phyloP scores from a whole-genome alignment of 345 rosid genomes.

The Cardamine resedifolia region DNA sequence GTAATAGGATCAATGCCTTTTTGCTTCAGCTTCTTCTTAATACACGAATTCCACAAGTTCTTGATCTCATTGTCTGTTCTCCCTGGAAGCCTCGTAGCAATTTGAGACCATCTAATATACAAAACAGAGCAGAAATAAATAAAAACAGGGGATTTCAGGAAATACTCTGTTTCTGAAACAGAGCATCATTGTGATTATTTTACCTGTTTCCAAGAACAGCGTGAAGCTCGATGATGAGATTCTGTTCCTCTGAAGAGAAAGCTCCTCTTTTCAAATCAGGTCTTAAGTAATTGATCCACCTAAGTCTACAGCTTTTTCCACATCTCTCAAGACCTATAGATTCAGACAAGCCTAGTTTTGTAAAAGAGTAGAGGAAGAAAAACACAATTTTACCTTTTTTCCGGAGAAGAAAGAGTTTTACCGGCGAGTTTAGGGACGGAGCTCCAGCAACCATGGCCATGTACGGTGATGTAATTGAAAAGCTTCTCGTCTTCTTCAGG shows the following conservation, averaged over 20 bases:
- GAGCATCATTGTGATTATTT: neutral
- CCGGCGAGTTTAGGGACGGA: conserved; percentile 80
- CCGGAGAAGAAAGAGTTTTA: neutral
- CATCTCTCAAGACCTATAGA: conserved; percentile 32
- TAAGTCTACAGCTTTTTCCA: conserved; percentile 75
- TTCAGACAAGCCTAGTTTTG: neutral
- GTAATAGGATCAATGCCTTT: conserved; percentile 30
- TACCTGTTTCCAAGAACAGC: conserved; percentile 63
- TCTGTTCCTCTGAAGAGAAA: conserved; percentile 58
- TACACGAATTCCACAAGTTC: conserved; percentile 31
- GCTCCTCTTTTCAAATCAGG: conserved; percentile 82
- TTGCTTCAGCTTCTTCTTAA: conserved; percentile 32
- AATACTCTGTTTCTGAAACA: conserved; percentile 8
- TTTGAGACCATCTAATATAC: conserved; percentile 34
- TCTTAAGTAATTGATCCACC: conserved; percentile 88
- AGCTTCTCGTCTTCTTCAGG: conserved; percentile 88
- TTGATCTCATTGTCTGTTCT: conserved; percentile 41
- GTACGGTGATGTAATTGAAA: conserved; percentile 54
- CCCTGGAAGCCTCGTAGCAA: conserved; percentile 29
- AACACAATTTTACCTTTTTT: neutral
- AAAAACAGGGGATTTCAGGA: neutral
- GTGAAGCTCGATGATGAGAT: conserved; percentile 54
- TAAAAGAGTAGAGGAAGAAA: neutral
- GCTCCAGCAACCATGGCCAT: conserved; percentile 84
- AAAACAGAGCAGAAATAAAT: neutral